Evolutionary conservation across 208 protist genomes (phyloP).

Genomic region (Crithidia bombi): DNA sequence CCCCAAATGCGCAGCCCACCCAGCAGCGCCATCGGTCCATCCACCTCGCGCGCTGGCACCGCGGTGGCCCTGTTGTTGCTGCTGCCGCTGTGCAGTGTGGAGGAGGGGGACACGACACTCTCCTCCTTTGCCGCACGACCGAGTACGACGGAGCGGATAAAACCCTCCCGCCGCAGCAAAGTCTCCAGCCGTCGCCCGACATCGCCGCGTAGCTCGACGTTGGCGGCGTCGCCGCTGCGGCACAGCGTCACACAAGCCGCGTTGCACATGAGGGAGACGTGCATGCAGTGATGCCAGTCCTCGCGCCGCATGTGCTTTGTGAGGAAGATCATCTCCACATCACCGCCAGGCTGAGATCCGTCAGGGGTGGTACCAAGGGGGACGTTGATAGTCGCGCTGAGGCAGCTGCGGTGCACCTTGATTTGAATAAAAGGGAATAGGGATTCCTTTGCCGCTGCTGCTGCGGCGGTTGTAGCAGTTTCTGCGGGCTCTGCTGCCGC

Average conservation of each 20-base stretch:
- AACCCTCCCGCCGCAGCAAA: constrained; percentile 21
- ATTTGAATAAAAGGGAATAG: constrained; percentile 32
- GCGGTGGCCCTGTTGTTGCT: background rate
- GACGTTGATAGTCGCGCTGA: constrained; percentile 21
- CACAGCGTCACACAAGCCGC: constrained; percentile 30
- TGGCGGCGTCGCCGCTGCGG: constrained; percentile 34
- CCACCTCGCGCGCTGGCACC: constrained; percentile 19
- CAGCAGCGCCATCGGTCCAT: constrained; percentile 33
- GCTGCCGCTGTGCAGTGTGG: background rate
- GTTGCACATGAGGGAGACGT: constrained; percentile 38
- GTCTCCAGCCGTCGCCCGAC: constrained; percentile 23
- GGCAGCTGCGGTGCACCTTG: constrained; percentile 22
- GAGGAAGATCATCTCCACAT: constrained; percentile 5
- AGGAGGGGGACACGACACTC: background rate
- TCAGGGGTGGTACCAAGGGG: background rate
- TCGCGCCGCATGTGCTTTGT: constrained; percentile 29
- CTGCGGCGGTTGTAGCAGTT: too few relatives aligned
- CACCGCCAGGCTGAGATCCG: background rate
- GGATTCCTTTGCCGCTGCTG: background rate
- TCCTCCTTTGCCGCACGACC: constrained; percentile 5
- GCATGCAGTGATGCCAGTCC: constrained; percentile 48
- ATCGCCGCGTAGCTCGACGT: constrained; percentile 26
- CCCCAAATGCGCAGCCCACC: constrained; percentile 33
- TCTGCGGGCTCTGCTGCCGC: background rate
- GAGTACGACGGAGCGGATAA: constrained; percentile 25